Conservation (phyloP, 495 filamentous ascomycete genomes). For the Staphylotrichum longicolle region DNA sequence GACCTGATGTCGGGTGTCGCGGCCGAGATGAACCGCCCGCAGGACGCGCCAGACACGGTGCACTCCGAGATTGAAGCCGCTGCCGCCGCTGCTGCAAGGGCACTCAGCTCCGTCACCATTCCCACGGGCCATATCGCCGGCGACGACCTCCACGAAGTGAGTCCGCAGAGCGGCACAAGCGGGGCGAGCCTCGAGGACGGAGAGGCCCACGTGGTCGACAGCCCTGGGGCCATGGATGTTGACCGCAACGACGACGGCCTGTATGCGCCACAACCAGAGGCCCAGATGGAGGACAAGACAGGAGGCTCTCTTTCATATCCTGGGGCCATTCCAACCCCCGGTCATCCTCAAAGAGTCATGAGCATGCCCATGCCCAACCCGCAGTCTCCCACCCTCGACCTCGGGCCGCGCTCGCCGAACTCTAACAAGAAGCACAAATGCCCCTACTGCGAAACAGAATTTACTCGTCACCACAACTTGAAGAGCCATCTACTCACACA, state of each 20-base stretch:
- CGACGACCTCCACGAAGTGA: conserved; percentile 39
- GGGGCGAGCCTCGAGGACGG: conserved; percentile 39
- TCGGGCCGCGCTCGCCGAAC: conserved; percentile 47
- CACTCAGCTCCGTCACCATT: conserved; percentile 36
- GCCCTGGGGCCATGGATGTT: conserved; percentile 45
- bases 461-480: conserved; percentile 97
- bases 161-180: conserved; percentile 42
- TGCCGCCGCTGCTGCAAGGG: conserved; percentile 29
- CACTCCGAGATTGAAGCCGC: conserved; percentile 38
- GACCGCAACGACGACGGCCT: conserved; percentile 38
- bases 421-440: conserved; percentile 91
- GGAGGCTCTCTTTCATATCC: conserved; percentile 46
- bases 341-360: conserved; percentile 60
- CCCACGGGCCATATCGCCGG: conserved; percentile 32
- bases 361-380: conserved; percentile 65
- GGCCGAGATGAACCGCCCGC: conserved; percentile 52
- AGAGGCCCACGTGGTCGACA: conserved; percentile 39
- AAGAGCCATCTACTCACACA: conserved; percentile 98
- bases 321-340: conserved; percentile 43
- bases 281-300: conserved; percentile 49
- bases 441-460: conserved; percentile 92
- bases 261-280: conserved; percentile 44
- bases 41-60: conserved; percentile 40
- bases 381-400: conserved; percentile 55
- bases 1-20: conserved; percentile 54